Base-by-base conservation (phyloP, 2,329 filamentous ascomycete species). In the Pyrenophora seminiperda region DNA sequence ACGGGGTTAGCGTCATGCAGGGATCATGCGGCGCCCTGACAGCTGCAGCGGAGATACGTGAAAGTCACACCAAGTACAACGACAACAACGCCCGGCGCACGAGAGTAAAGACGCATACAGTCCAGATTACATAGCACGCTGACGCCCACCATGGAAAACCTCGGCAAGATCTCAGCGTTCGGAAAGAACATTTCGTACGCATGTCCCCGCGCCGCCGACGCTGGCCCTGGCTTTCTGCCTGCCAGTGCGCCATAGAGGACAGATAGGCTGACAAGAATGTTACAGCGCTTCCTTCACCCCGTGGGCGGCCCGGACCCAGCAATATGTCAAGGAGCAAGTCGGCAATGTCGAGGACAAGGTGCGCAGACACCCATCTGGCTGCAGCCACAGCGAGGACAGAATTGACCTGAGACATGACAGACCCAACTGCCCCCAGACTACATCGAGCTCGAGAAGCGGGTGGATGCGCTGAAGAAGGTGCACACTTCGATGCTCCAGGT, bases 341-440 rank as follows among this genome's bases (percentile, higher is more conserved):
- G 94, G 94, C 42, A 90, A 95, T 77, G 90, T 86, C 56, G 92
- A 96, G 61, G 94, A 97, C 76, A 97, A 94, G 87, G 90, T 91
- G 63, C 50, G 66, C 22, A 37, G 40, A 10, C 17, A 15, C 46
- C 31, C 53, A 47, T 18, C n/a, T 17, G n/a, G 39, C 5, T 31
- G 7, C 48, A 10, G 18, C 29, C 6, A 15, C 42, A 45, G 33
- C 38, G 17, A 30, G 22, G n/a, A 18, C 46, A 44, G 32, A 41
- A 66, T 57, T 72, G 53, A 72, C 55, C 42, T n/a, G 34, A 41
- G 37, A 22, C 41, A 39, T 43, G 40, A 57, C 54, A 96, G 91
- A 99, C 94, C 58, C 89, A 97, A 78, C 90, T 99, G 34, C 94
- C 94, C 37, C 88, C 92, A 63, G 94, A 97, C 77, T 99, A 99